Conservation (phyloP, 192 early-diverging fungal species). For the Phlyctochytrium planicorne region DNA sequence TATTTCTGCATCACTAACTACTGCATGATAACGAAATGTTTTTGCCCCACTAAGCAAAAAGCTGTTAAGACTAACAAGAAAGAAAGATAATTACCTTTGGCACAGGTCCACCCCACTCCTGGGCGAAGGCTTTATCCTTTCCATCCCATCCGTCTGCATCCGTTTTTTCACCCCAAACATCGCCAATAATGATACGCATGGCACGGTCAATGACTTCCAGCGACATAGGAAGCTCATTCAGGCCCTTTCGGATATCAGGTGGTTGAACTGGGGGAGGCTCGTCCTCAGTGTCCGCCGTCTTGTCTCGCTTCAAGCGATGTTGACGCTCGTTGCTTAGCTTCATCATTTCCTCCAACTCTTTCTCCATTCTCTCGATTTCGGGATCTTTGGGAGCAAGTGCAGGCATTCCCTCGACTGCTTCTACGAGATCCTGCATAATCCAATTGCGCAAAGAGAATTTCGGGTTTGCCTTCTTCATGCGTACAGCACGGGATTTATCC, state of each 20-base stretch:
- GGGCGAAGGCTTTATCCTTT: conserved; percentile 24
- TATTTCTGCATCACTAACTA: background rate
- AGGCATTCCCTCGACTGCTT: conserved; percentile 30
- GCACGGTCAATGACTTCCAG: conserved; percentile 43
- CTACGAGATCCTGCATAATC: conserved; percentile 62
- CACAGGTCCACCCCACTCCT: conserved; percentile 31
- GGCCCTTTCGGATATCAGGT: background rate
- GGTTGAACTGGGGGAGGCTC: conserved; percentile 9
- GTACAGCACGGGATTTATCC: conserved; percentile 34
- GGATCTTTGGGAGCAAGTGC: conserved; percentile 17
- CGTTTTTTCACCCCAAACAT: conserved; percentile 41
- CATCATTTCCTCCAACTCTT: conserved; percentile 15
- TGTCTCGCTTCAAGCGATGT: background rate
- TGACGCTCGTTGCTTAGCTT: background rate
- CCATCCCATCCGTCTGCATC: conserved; percentile 33
- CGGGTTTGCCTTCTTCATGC: conserved; percentile 75
- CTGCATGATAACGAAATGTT: background rate
- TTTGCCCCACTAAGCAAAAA: background rate
- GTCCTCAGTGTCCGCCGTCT: conserved; percentile 35
- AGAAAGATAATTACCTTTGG: conserved; percentile 22
- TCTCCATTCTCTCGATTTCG: conserved; percentile 18
- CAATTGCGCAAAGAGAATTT: conserved; percentile 77
- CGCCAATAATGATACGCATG: conserved; percentile 31
- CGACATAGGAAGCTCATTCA: background rate
- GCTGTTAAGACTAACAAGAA: background rate